Base-by-base conservation (phyloP, 2,329 filamentous ascomycete species). In the Trichoderma aggressivum region DNA sequence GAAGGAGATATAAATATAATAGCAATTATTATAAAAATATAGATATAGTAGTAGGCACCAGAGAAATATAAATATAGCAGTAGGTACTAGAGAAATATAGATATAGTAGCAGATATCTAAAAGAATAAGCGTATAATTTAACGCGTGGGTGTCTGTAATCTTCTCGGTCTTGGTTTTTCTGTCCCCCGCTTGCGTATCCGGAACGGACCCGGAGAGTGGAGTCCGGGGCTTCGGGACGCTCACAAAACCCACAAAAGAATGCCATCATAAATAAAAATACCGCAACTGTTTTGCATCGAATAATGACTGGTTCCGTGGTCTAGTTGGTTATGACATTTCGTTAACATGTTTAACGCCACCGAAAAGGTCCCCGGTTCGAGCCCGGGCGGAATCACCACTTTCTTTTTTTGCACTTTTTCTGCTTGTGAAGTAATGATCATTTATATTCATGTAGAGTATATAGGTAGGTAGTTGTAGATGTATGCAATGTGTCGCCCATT, bases 361-460 rank as follows among this genome's bases (percentile, higher is more conserved):
- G 75, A 76, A 75, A 76, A 74, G 75, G 75, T 76, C 75, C 75
- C 75, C 75, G 75, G 75, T 76, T 76, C 75, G 67, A 76, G 74
- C 75, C 75, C 75, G 75, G 75, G 75, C 75, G 73, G 70, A 76
- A 76, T 72, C 75, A 75, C 71, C 55, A 63, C 50, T 58, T 70
- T 59, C 34, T 62, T 34, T n/a, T 58, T 71, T 47, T 71, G 43
- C 28, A 24, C 36, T 6, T 24, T 4, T 36, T n/a, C n/a, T 11
- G 8, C 21, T 5, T 11, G 24, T 16, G 16, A 10, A 28, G 14
- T 6, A 24, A 36, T 36, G 16, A 36, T 34, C 1, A 5, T 21
- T 8, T 21, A 16, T 50, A 21, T 50, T 11, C 0, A 50, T 21
- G 8, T 50, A 21, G 10, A n/a, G n/a, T 21, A 50, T 50, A 3